Base-by-base conservation (phyloP, 768 basidiomycete genomes). In the Termitomyces sp. region DNA sequence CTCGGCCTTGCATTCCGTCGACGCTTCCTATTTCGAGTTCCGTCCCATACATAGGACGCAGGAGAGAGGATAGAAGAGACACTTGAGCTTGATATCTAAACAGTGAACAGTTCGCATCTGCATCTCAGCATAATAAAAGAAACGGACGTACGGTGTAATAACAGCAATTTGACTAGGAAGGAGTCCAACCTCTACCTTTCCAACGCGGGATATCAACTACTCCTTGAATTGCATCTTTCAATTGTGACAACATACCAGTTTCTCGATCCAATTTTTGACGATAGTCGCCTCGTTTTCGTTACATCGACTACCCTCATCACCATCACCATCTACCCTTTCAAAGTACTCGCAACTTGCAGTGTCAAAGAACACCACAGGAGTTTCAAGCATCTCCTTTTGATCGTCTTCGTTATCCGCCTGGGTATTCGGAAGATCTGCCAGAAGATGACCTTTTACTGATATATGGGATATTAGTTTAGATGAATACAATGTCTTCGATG, bases 1-100 rank as follows among this genome's bases (percentile, higher is more conserved):
- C 96, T 48, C 97, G 83, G 0, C 96, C 96, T 74, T 99, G 97
- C 86, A 98, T 91, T 0, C 94, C 94, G 66, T 98, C 97, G 1
- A 98, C 94, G 0, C 89, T 92, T 1, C 95, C 97, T 43, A 97
- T 92, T 62, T 98, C 94, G 0, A 98, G 79, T 25, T 74, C 73
- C 0, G 76, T 68, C 0, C 88, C 89, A 63, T 89, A 79, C n/a
- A 73, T 67, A 0, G 88, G 84, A 23, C 88, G 83, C 19, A 99
- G 73, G 42, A 93, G 73, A 0, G 88, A 85, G 0, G 91, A 82
- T 39, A 98, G 76, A 1, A 94, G 78, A 2, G 88, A 83, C 3
- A 98, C 95, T 70, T 99, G 97, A 0, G 94, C 91, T 75, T 97
- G 94, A 71, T 99, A 96, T 49, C 90, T 91, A 58, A 6, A n/a